phyloP scores from a whole-genome alignment of 768 basidiomycete genomes.

The Suillus hirtellus region DNA sequence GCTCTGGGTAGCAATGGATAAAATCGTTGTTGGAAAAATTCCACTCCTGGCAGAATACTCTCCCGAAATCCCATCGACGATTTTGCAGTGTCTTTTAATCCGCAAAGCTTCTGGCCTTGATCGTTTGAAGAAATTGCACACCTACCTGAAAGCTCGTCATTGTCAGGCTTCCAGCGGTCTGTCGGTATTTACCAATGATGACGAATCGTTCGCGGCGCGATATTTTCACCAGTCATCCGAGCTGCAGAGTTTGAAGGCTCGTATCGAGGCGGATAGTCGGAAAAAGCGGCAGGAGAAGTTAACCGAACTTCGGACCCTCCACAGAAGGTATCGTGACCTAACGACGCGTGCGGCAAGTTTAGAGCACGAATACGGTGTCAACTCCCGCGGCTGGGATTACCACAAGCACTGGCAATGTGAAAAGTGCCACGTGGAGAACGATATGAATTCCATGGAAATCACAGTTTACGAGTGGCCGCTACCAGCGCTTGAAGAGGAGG shows the following conservation, averaged over 20 bases:
- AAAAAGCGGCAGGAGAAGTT: constrained; percentile 24
- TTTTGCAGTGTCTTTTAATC: constrained; percentile 32
- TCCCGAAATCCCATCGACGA: constrained; percentile 31
- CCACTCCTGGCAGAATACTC: constrained; percentile 33
- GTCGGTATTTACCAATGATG: not conserved
- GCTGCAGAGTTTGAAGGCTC: constrained; percentile 27
- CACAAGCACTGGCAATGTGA: constrained; percentile 25
- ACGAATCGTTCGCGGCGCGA: constrained; percentile 34
- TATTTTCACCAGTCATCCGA: constrained; percentile 30
- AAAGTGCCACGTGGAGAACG: constrained; percentile 31
- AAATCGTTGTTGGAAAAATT: constrained; percentile 17
- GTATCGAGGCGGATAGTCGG: constrained; percentile 33
- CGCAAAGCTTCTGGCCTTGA: constrained; percentile 28
- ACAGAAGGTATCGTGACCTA: constrained; percentile 18
- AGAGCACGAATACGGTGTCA: not conserved
- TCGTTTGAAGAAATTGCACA: constrained; percentile 27
- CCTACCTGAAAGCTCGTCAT: constrained; percentile 36
- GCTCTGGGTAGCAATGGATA: constrained; percentile 40
- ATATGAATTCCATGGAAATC: constrained; percentile 30
- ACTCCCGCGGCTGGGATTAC: not conserved
- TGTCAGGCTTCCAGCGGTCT: constrained; percentile 7
- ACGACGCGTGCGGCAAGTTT: no score
- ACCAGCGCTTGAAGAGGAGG: constrained; percentile 25
- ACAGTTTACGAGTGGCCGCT: constrained; percentile 48
- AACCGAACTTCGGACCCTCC: not conserved